phyloP scores from a whole-genome alignment of 2,329 filamentous ascomycete species.

The Diplodia intermedia region DNA sequence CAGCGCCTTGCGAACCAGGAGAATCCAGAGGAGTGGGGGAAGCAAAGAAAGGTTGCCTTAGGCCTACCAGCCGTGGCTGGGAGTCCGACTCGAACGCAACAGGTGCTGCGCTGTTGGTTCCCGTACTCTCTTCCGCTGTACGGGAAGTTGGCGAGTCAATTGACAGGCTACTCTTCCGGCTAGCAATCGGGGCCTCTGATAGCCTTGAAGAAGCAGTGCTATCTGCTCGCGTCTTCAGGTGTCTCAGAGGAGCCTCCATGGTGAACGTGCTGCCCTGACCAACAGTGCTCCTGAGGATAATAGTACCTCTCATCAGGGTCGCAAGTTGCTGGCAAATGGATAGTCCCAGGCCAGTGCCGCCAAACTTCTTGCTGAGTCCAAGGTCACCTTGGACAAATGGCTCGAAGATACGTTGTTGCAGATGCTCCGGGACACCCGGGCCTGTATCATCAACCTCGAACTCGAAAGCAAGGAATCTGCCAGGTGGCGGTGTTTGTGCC shows the following conservation, averaged over 20 bases:
- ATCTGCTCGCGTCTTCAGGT: slow-evolving; percentile 71
- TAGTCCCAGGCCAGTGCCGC: slow-evolving; percentile 84
- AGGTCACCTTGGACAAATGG: slow-evolving; percentile 94
- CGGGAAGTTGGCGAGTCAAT: slow-evolving; percentile 32
- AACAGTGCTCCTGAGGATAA: slow-evolving; percentile 73
- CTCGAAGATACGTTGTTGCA: slow-evolving; percentile 87
- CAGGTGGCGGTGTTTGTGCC: slow-evolving; percentile 59
- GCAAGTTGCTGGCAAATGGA: slow-evolving; percentile 90
- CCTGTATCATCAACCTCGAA: slow-evolving; percentile 90
- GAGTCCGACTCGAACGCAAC: slow-evolving; percentile 64
- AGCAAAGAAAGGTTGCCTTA: slow-evolving; percentile 83
- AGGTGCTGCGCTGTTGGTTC: slow-evolving; percentile 38
- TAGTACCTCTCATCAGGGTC: slow-evolving; percentile 79
- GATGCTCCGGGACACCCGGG: slow-evolving; percentile 78
- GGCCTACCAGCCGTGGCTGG: slow-evolving; percentile 79
- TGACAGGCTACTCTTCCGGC: slow-evolving; percentile 35
- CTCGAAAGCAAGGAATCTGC: slow-evolving; percentile 76
- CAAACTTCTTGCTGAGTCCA: slow-evolving; percentile 86
- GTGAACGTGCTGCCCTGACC: slow-evolving; percentile 81
- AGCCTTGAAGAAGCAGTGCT: slow-evolving; percentile 53
- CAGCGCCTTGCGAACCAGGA: slow-evolving; percentile 68
- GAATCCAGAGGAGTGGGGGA: slow-evolving; percentile 55
- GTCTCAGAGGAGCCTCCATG: slow-evolving; percentile 81
- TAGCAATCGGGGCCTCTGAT: slow-evolving; percentile 40
- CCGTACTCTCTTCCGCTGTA: slow-evolving; percentile 42